phyloP scores from a whole-genome alignment of 768 basidiomycete species.

The Hebeloma cylindrosporum region DNA sequence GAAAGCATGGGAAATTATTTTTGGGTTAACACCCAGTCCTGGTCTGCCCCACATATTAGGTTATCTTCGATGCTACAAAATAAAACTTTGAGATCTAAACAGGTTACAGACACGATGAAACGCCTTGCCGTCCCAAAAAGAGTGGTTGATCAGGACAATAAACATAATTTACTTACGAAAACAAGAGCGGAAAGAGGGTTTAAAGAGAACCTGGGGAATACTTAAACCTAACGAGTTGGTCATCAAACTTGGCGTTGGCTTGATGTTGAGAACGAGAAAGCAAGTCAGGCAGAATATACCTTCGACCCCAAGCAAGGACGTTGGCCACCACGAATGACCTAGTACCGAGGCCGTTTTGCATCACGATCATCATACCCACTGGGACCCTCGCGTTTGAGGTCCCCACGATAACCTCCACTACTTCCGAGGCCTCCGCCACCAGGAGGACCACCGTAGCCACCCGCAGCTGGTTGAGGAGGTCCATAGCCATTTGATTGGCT shows the following conservation, averaged over 20 bases:
- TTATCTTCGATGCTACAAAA: no score
- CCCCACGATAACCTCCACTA: slow-evolving; percentile 63
- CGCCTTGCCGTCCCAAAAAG: no score
- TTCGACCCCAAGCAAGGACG: slow-evolving; percentile 13
- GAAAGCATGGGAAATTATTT: no score
- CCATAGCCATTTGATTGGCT: slow-evolving; percentile 54
- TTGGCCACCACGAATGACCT: slow-evolving; percentile 39
- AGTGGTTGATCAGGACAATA: no score
- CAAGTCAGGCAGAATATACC: slow-evolving; percentile 19
- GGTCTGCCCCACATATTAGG: no score
- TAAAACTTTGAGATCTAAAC: no score
- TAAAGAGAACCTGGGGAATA: slow-evolving; percentile 22
- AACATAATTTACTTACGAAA: slow-evolving; percentile 25
- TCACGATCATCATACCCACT: slow-evolving; percentile 84
- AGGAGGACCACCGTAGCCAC: slow-evolving; percentile 33
- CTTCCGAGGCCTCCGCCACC: slow-evolving; percentile 41
- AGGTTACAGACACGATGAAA: no score
- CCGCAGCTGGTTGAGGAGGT: slow-evolving; percentile 31
- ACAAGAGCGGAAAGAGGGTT: slow-evolving; percentile 13
- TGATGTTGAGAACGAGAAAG: slow-evolving; percentile 22
- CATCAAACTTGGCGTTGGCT: slow-evolving; percentile 20
- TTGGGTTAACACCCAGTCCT: no score
- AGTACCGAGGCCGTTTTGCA: slow-evolving; percentile 79
- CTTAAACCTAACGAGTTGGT: slow-evolving; percentile 23
- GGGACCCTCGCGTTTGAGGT: slow-evolving; percentile 76